Evolutionary conservation across 2,329 filamentous ascomycete species (phyloP).

Genomic region (Paecilomyces formosus): DNA sequence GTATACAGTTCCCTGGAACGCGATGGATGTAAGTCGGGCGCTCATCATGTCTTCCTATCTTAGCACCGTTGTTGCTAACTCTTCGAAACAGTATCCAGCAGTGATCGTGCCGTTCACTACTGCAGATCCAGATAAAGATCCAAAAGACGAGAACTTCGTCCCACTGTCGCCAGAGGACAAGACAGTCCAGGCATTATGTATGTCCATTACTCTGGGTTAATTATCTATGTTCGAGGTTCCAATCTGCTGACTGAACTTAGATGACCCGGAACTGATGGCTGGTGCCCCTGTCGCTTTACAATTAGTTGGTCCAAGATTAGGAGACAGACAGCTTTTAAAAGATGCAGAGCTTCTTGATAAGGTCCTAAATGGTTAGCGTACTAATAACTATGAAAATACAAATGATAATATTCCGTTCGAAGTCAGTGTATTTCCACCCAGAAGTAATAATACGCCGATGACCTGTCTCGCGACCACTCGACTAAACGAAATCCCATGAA

Average conservation of each 20-base stretch:
- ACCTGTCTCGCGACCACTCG: neutral
- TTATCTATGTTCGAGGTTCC: too few species aligned
- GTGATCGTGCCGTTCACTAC: neutral
- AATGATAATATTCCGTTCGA: neutral
- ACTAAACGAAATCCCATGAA: neutral
- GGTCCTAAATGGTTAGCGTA: neutral
- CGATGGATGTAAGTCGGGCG: slow-evolving; percentile 14
- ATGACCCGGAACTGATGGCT: neutral
- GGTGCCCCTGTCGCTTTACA: slow-evolving; percentile 2
- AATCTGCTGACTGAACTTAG: neutral
- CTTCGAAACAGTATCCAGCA: neutral
- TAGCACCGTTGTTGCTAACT: neutral
- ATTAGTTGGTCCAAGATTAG: neutral
- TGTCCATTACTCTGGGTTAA: neutral
- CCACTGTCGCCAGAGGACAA: neutral
- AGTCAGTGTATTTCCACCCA: neutral
- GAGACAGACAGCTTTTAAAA: neutral
- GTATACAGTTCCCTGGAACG: slow-evolving; percentile 31
- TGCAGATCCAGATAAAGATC: neutral
- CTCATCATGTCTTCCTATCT: neutral
- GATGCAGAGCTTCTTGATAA: neutral
- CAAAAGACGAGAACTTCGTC: neutral
- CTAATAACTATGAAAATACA: neutral
- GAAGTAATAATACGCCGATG: neutral
- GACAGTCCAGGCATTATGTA: neutral